phyloP scores from a whole-genome alignment of 1,139 yeast genomes.

The Kodamaea arcana region DNA sequence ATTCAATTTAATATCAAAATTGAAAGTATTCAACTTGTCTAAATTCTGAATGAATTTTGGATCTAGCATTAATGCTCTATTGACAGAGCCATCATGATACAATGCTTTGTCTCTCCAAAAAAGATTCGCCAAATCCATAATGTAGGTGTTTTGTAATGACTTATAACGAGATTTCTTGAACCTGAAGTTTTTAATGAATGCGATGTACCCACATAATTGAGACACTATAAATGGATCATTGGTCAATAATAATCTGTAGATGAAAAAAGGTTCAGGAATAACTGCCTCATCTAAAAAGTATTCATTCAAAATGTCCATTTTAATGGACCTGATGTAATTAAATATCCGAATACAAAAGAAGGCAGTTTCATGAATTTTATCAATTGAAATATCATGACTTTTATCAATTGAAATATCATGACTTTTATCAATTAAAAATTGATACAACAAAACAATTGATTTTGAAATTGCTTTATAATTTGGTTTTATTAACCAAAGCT shows the following conservation, averaged over 20 bases:
- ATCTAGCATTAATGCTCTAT: conserved; percentile 40
- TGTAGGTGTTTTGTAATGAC: conserved; percentile 47
- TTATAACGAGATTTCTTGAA: conserved; percentile 28
- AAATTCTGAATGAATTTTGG: conserved; percentile 32
- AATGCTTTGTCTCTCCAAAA: conserved; percentile 58
- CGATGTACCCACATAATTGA: conserved; percentile 46
- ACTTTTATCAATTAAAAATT: neutral
- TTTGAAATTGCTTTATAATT: neutral
- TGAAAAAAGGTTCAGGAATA: conserved; percentile 36
- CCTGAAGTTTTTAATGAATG: conserved; percentile 33
- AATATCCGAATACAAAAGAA: conserved; percentile 10
- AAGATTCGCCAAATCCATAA: conserved; percentile 58
- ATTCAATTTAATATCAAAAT: conserved; percentile 18
- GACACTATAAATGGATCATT: conserved; percentile 44
- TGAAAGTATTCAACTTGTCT: conserved; percentile 28
- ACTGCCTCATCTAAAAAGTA: conserved; percentile 12
- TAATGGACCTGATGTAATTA: conserved; percentile 10
- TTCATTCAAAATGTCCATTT: conserved; percentile 9
- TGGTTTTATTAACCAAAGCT: neutral
- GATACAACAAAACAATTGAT: neutral
- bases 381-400: neutral
- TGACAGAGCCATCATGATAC: conserved; percentile 16
- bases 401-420: neutral
- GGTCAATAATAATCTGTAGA: conserved; percentile 33
- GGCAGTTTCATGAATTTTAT: neutral